Evolutionary conservation across 1,139 yeast species (phyloP).

Genomic region (Zygoascus hellenicus): DNA sequence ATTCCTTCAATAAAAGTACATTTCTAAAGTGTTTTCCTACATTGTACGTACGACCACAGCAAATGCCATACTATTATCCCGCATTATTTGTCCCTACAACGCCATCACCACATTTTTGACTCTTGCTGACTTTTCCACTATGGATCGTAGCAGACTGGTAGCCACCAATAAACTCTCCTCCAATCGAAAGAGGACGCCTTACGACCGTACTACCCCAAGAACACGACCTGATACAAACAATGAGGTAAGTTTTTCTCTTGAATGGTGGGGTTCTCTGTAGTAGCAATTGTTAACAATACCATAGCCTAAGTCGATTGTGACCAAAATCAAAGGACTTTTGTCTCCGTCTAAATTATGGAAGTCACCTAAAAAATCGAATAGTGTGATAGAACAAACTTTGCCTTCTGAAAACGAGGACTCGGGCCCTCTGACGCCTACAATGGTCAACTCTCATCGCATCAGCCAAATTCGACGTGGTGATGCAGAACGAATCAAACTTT

Average conservation of each 20-base stretch:
- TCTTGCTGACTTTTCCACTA: no score
- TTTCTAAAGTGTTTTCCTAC: no score
- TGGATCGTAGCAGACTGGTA: background rate
- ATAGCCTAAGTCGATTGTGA: slow-evolving; percentile 13
- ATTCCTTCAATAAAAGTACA: no score
- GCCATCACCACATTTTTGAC: background rate
- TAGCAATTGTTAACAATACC: background rate
- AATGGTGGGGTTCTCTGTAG: background rate
- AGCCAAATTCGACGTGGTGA: background rate
- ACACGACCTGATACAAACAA: background rate
- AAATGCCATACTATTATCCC: background rate
- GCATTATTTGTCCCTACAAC: background rate
- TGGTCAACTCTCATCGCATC: background rate
- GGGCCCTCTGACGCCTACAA: background rate
- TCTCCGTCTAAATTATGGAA: slow-evolving; percentile 17
- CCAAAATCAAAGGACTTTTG: slow-evolving; percentile 20
- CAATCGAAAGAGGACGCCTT: slow-evolving; percentile 18
- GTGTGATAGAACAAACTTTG: background rate
- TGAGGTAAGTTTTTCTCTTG: slow-evolving; percentile 1
- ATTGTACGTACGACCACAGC: no score
- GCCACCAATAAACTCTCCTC: slow-evolving; percentile 1
- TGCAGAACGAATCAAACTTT: slow-evolving; percentile 15
- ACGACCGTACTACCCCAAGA: slow-evolving; percentile 13
- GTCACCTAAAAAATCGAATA: background rate
- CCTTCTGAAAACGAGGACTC: background rate